phyloP scores from a whole-genome alignment of 768 basidiomycete species.

The Phylloporus arenicola region DNA sequence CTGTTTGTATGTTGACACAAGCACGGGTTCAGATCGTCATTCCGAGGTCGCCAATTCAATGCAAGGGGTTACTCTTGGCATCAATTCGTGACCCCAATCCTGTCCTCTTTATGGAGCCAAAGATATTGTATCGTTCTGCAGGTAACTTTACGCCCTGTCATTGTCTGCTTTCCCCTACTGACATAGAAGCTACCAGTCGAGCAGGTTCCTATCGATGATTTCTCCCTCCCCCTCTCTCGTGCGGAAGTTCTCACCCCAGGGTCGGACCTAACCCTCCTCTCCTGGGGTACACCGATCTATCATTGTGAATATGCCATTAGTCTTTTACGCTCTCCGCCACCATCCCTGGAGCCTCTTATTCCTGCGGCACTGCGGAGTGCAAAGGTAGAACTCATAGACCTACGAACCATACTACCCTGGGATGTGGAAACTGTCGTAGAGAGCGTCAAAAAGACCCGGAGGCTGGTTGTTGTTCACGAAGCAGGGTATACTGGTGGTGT shows the following conservation, averaged over 20 bases:
- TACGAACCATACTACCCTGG: constrained; percentile 87
- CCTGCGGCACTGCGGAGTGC: constrained; percentile 62
- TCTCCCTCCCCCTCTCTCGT: constrained; percentile 70
- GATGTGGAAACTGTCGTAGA: constrained; percentile 75
- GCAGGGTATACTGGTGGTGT: constrained; percentile 83
- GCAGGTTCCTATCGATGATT: constrained; percentile 89
- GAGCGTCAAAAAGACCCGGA: constrained; percentile 79
- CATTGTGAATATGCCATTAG: constrained; percentile 82
- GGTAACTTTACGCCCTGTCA: constrained; percentile 33
- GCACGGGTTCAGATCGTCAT: constrained; percentile 57
- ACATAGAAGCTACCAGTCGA: constrained; percentile 49
- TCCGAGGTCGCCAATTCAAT: constrained; percentile 90
- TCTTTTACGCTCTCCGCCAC: constrained; percentile 62
- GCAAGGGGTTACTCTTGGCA: constrained; percentile 84
- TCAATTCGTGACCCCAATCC: constrained; percentile 92
- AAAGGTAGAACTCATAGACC: constrained; percentile 83
- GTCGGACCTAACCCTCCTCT: constrained; percentile 80
- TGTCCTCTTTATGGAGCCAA: constrained; percentile 92
- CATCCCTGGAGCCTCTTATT: constrained; percentile 56
- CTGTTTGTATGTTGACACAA: background rate
- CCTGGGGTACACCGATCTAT: constrained; percentile 93
- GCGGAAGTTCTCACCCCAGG: constrained; percentile 75
- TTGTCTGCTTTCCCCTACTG: background rate
- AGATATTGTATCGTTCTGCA: constrained; percentile 88
- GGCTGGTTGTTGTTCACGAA: constrained; percentile 88